phyloP scores from a whole-genome alignment of 768 basidiomycete genomes.

The Melanogaster broomeanus region DNA sequence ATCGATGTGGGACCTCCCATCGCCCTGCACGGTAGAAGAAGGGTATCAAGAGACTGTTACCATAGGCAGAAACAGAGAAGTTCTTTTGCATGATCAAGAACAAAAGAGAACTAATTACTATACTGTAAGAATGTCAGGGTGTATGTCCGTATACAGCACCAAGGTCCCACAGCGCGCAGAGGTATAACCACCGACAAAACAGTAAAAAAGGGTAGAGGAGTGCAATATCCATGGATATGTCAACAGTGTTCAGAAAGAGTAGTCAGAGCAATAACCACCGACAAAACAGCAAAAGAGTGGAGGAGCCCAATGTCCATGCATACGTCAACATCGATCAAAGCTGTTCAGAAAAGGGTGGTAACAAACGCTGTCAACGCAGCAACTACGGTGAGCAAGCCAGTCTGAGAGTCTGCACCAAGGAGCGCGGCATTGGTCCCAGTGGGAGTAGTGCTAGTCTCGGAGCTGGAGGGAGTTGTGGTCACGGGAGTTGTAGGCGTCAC shows the following conservation, averaged over 20 bases:
- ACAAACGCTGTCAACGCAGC: conserved; percentile 39
- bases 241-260: background rate
- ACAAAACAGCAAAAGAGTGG: conserved; percentile 1
- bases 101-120: background rate
- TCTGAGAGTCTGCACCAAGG: conserved; percentile 26
- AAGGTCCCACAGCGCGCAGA: background rate
- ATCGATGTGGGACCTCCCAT: no score
- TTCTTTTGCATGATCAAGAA: background rate
- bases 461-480: conserved; percentile 25
- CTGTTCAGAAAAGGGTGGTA: conserved; percentile 19
- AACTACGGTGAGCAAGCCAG: conserved; percentile 36
- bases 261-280: background rate
- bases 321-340: background rate
- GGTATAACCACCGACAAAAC: background rate
- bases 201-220: background rate
- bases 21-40: no score
- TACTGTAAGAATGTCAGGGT: background rate
- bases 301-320: background rate
- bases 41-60: no score
- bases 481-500: conserved; percentile 30
- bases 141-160: conserved; percentile 1
- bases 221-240: no score
- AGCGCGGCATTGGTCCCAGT: conserved; percentile 34
- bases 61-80: no score
- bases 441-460: conserved; percentile 26